Base-by-base conservation (phyloP, 805 yeast species). In the Teunomyces cretensis region DNA sequence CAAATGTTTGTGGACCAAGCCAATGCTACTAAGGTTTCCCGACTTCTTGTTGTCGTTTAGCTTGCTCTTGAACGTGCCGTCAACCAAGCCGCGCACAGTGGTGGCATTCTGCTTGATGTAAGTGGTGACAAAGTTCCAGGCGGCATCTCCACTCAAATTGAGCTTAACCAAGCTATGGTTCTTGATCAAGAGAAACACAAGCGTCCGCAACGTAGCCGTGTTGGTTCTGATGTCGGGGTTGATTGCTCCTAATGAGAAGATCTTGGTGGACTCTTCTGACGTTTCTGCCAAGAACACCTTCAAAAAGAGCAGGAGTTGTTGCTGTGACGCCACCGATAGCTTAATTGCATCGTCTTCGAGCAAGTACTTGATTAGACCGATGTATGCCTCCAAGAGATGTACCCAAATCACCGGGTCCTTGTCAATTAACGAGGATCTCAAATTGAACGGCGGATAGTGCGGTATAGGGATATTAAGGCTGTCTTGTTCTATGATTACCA, bases 321-420 rank as follows among this genome's bases (percentile, higher is more conserved):
- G 86, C 46, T 75, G 74, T 1, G 86, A 77, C 44, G 77, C 74
- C 7, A 74, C 70, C n/a, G 75, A 67, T 8, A 86, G 61, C 35
- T 66, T 68, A 11, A 56, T 46, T 6, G 66, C 44, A 8, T 45
- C 38, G 8, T 53, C 62, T 5, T 68, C 61, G 28, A 78, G 61
- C 33, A 86, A 60, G 46, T 68, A 77, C 45, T 76, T 69, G 52
- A 81, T 75, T 15, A 80, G 67, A 13, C 57, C 61, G 44, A 85
- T 79, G 61, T 84, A 86, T 2, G 79, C 78, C 52, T 84, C 88
- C 13, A 86, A 62, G 15, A 84, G 64, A 59, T 85, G 89, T 3
- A 78, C 84, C 90, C 92, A 86, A 7, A 86, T 86, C 16, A 86
- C 90, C 0, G 95, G 95, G 58, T 86, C 95, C 49, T 80, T 86